Conservation (phyloP, 2,329 filamentous ascomycete species). For the Sporothrix luriei region DNA sequence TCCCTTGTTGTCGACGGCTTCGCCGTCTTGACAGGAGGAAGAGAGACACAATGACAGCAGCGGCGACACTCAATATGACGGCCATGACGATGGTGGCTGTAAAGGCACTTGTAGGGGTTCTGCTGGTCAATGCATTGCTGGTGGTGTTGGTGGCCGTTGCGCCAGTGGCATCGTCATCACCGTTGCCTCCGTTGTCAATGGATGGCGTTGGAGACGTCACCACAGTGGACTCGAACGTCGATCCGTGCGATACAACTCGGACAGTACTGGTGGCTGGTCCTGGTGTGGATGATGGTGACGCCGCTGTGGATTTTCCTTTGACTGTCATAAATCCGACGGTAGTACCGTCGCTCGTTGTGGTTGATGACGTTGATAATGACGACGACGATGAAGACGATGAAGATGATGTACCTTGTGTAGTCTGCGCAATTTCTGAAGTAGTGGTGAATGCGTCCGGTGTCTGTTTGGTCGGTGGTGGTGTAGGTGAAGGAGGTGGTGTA, state of each 20-base stretch:
- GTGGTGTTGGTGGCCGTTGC: not conserved
- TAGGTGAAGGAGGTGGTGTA: not conserved
- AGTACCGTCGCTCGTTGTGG: not conserved
- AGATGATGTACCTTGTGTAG: not conserved
- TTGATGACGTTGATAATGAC: not conserved
- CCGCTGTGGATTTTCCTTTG: not conserved
- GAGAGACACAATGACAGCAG: not conserved
- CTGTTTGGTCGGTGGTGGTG: not conserved
- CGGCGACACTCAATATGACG: constrained; percentile 6
- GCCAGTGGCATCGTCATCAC: not conserved
- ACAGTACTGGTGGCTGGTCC: constrained; percentile 11
- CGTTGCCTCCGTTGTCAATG: not conserved
- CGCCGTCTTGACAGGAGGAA: constrained; percentile 18
- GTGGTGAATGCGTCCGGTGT: not conserved
- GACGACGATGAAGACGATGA: not conserved
- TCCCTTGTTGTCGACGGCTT: not conserved
- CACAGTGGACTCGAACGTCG: not conserved
- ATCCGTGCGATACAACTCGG: not conserved
- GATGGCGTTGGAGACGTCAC: not conserved
- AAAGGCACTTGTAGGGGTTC: constrained; percentile 7
- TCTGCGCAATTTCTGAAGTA: not conserved
- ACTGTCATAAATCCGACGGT: not conserved
- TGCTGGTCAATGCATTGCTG: not conserved
- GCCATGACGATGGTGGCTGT: constrained; percentile 24
- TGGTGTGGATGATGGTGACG: not conserved